Evolutionary conservation across 805 yeast species (phyloP), one percentile per base, ranked within the genome.

Genomic region (Cyberlindnera meyerae): DNA sequence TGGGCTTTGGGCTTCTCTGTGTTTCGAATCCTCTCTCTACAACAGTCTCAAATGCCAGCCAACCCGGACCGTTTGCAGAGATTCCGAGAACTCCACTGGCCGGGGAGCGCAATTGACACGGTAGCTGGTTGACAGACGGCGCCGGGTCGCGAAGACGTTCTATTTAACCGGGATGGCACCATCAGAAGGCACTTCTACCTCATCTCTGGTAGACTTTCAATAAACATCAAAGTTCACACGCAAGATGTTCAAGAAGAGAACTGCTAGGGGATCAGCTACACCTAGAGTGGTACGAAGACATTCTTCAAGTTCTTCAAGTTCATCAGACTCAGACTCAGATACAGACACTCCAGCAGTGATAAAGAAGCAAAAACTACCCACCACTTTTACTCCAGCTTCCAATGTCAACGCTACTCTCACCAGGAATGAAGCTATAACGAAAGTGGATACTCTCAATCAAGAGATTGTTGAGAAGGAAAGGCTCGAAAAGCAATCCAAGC

Each of bases 161-260:
- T n/a, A n/a, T n/a, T n/a, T n/a, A n/a, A n/a, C n/a, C n/a, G n/a
- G n/a, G n/a, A n/a, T n/a, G n/a, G n/a, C n/a, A n/a, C n/a, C n/a
- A n/a, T n/a, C n/a, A n/a, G n/a, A n/a, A n/a, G n/a, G n/a, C n/a
- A n/a, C n/a, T n/a, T n/a, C n/a, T n/a, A n/a, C n/a, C n/a, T n/a
- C n/a, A n/a, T n/a, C n/a, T n/a, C n/a, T n/a, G n/a, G n/a, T n/a
- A n/a, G n/a, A n/a, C n/a, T n/a, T n/a, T n/a, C n/a, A n/a, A n/a
- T n/a, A n/a, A n/a, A n/a, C n/a, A n/a, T n/a, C n/a, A n/a, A n/a
- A n/a, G n/a, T n/a, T n/a, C n/a, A n/a, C n/a, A n/a, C n/a, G 14
- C 13, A 11, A 7, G 4, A 66, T 66, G 72, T 66, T 66, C 53
- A 66, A 65, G 47, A 66, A 63, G 44, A 48, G 72, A 31, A 43